Conservation (phyloP, 1,284 basidiomycete genomes). For the Fomitopsis pinicola region DNA sequence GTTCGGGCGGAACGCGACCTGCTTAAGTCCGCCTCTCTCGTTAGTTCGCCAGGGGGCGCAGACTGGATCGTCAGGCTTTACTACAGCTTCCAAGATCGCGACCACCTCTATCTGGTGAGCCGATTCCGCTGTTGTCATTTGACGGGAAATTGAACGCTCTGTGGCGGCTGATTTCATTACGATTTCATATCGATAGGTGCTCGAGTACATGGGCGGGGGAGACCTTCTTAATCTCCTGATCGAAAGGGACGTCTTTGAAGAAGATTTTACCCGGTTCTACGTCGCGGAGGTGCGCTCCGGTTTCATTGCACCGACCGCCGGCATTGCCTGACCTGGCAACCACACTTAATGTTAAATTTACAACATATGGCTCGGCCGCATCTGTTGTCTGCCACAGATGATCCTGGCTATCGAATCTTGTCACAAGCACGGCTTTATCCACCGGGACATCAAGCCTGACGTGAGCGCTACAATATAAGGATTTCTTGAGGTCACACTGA, state of each 20-base stretch:
- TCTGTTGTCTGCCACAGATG: conserved; percentile 55
- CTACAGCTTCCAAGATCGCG: conserved; percentile 90
- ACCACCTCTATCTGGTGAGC: conserved; percentile 89
- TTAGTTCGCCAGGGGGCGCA: conserved; percentile 63
- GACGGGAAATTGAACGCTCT: background rate
- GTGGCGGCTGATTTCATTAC: conserved; percentile 56
- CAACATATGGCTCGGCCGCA: conserved; percentile 2
- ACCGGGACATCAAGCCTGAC: conserved; percentile 95
- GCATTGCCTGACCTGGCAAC: conserved; percentile 4
- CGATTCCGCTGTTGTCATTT: background rate
- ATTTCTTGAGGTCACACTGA: conserved; percentile 7
- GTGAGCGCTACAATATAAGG: conserved; percentile 37
- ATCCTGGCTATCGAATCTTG: conserved; percentile 93
- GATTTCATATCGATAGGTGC: conserved; percentile 55
- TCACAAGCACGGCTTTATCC: conserved; percentile 94
- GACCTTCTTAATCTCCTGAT: conserved; percentile 95
- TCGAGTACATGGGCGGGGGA: conserved; percentile 95
- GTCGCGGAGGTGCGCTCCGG: conserved; percentile 72
- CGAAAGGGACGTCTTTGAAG: conserved; percentile 90
- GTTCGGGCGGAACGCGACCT: conserved; percentile 89
- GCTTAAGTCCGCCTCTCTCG: conserved; percentile 75
- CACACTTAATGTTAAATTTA: background rate
- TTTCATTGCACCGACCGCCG: conserved; percentile 10
- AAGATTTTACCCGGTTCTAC: conserved; percentile 93
- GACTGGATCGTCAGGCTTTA: conserved; percentile 94